A percentile compares a stretch with the other conserved stretches of the same genome.
Evolutionary conservation across 2,329 filamentous ascomycete genomes (phyloP).

Genomic region (Fusarium aywerte): DNA sequence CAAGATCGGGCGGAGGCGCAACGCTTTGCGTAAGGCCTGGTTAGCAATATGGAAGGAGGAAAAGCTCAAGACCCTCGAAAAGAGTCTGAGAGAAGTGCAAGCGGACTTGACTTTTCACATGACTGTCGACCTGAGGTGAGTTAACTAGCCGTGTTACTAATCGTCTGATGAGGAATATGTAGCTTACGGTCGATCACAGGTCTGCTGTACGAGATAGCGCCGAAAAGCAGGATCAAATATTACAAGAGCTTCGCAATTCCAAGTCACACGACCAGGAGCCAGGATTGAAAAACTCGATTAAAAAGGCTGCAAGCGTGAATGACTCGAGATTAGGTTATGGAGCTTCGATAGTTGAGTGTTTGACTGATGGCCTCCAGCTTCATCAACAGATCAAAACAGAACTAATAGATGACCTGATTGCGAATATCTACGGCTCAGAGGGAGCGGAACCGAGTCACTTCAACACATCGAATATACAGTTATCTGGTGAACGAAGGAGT

Average conservation of each 20-base stretch:
- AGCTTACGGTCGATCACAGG: background rate
- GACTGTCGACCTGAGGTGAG: background rate
- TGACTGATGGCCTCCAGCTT: background rate
- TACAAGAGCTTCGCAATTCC: background rate
- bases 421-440: background rate
- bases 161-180: no score
- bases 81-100: background rate
- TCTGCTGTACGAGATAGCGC: background rate
- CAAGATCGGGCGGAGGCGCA: background rate
- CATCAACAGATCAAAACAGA: background rate
- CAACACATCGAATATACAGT: background rate
- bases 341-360: background rate
- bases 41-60: constrained; percentile 4
- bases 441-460: accelerated
- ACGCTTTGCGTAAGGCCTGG: constrained; percentile 1
- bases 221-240: background rate
- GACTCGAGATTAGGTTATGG: background rate
- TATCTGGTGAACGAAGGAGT: background rate
- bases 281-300: accelerated
- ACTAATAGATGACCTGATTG: background rate
- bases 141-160: background rate
- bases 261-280: accelerated
- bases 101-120: background rate
- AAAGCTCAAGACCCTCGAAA: background rate
- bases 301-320: no score